Evolutionary conservation across 306 rosid species (phyloP), one percentile per base, ranked within the genome.

Genomic region (Spatholobus suberectus): DNA sequence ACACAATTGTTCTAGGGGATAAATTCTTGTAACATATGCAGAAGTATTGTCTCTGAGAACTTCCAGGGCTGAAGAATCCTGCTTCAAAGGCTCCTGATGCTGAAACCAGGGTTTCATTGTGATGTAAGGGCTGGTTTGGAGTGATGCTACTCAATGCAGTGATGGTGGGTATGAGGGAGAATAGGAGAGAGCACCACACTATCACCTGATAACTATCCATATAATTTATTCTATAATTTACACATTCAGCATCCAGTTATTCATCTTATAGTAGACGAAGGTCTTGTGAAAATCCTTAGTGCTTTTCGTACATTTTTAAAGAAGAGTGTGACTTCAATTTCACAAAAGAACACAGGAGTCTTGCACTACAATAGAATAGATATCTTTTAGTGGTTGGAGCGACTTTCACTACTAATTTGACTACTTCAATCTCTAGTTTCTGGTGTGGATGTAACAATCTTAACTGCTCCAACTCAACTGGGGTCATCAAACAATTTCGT

Each of bases 61-160:
- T 40, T 68, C 73, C 52, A 5, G 32, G 17, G 52, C 34, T 40
- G n/a, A 68, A 68, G 18, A 68, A 40, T 0, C 73, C 73, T 68
- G 73, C 73, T 40, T 68, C 73, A 68, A 68, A 68, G 18, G 73
- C 40, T 68, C 73, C 52, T 40, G 73, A 68, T 68, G 52, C 18
- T 20, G 73, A 68, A 40, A 68, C 52, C 18, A 68, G 18, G 3
- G 52, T 20, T 68, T 68, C 34, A 68, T 68, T 68, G 34, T 11
- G 27, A 21, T 38, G 52, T 23, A 68, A 68, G 5, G 73, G 34
- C 1, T 68, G 32, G 20, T 68, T 10, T 38, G 52, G 73, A 40
- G 73, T 68, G 73, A 68, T 21, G 20, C 9, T 38, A 2, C 34
- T 68, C 49, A 68, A 3, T 20, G 73, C 5, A 68, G 32, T 68